phyloP scores from a whole-genome alignment of 805 yeast genomes.

The Lachancea meyersii region DNA sequence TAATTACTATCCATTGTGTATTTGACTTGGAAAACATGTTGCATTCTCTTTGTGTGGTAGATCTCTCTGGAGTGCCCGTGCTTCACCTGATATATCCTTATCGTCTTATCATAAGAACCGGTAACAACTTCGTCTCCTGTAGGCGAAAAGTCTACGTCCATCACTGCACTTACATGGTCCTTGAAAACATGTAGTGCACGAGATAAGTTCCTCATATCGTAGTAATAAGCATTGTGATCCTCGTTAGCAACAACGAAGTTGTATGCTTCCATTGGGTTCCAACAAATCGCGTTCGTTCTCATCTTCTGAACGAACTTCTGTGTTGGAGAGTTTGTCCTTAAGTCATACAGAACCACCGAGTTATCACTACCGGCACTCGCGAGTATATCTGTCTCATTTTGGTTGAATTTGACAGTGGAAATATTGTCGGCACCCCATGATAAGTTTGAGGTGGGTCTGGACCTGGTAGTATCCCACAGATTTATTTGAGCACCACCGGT shows the following conservation, averaged over 20 bases:
- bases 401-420: conserved; percentile 75
- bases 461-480: conserved; percentile 84
- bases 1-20: conserved; percentile 87
- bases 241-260: conserved; percentile 88
- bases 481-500: conserved; percentile 90
- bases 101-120: conserved; percentile 91
- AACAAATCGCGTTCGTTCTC: conserved; percentile 78
- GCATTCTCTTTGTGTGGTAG: conserved; percentile 97
- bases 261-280: conserved; percentile 98
- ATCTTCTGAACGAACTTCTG: conserved; percentile 81
- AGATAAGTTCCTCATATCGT: conserved; percentile 92
- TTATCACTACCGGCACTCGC: conserved; percentile 91
- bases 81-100: conserved; percentile 65
- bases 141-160: conserved; percentile 93
- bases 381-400: conserved; percentile 79
- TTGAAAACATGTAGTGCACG: conserved; percentile 79
- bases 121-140: conserved; percentile 95
- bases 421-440: conserved; percentile 98
- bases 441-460: conserved; percentile 67
- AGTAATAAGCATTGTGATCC: conserved; percentile 88
- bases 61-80: conserved; percentile 93
- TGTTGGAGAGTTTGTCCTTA: conserved; percentile 84
- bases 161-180: conserved; percentile 93
- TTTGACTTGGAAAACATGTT: conserved; percentile 76
- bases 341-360: conserved; percentile 82